A percentile compares a stretch with the other conserved stretches of the same genome.
Conservation (phyloP, 441 rosid genomes). For the Geranium incanum region DNA sequence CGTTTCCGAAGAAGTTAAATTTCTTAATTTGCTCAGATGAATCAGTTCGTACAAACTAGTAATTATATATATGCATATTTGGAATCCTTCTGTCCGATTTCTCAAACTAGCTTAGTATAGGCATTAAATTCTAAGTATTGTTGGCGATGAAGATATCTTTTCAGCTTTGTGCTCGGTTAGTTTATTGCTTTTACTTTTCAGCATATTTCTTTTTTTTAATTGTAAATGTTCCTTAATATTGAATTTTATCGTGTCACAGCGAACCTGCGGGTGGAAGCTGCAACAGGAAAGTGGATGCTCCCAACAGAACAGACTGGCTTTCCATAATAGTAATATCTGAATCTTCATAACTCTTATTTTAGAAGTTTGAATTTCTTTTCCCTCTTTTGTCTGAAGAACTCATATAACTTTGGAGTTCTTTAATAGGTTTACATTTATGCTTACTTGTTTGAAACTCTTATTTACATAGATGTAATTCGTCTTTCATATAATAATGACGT, state of each 20-base stretch:
- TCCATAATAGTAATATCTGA: conserved; percentile 67
- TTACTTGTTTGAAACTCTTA: not conserved
- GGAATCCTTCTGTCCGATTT: not conserved
- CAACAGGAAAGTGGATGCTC: conserved; percentile 77
- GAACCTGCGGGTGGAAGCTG: conserved; percentile 89
- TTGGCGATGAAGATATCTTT: not conserved
- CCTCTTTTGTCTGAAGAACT: not conserved
- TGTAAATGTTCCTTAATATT: not conserved
- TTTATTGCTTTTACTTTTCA: not conserved
- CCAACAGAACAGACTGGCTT: conserved; percentile 83
- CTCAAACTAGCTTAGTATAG: not conserved
- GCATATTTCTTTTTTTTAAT: conserved; percentile 10
- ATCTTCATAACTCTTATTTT: conserved; percentile 14
- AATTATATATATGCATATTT: not conserved
- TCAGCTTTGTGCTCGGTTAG: not conserved
- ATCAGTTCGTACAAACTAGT: not conserved
- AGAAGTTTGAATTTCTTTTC: not conserved
- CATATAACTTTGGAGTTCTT: not conserved
- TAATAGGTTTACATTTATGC: not conserved
- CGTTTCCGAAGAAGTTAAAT: not conserved
- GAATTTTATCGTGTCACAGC: conserved; percentile 31
- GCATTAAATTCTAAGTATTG: not conserved
- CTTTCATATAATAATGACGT: not conserved
- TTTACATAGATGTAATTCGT: not conserved
- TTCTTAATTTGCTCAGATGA: not conserved